A percentile compares a stretch with the other conserved stretches of the same genome.
These are phyloP conservation scores for Trypanosoma theileri DNA, from an alignment of 208 protist species.

Conservation along the genomic window DNA sequence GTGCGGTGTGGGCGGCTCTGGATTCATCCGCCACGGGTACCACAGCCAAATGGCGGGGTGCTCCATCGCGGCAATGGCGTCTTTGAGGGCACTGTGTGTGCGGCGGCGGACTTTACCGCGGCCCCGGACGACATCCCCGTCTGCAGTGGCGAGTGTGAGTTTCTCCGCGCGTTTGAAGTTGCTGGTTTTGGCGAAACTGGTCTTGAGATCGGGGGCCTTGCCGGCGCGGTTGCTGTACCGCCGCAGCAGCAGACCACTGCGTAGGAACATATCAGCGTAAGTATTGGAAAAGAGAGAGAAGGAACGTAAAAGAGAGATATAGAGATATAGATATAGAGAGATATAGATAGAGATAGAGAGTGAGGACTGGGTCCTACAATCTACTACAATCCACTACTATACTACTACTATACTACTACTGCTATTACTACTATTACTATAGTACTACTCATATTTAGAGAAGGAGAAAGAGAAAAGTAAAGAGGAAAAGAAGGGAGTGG, in stretches of 20 bases:
- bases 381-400: no score
- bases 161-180: conserved; percentile 86
- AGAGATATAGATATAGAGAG: no score
- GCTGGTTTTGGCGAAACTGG: conserved; percentile 72
- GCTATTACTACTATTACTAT: no score
- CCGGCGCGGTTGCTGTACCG: conserved; percentile 45
- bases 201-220: conserved; percentile 70
- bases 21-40: conserved; percentile 93
- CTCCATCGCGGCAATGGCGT: conserved; percentile 84
- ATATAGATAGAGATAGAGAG: no score
- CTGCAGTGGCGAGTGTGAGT: conserved; percentile 58
- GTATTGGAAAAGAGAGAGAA: not conserved
- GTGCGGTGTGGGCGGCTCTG: conserved; percentile 85
- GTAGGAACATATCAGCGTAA: conserved; percentile 39
- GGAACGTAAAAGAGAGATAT: no score
- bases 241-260: conserved; percentile 38
- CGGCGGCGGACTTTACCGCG: conserved; percentile 77
- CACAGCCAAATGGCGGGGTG: conserved; percentile 91
- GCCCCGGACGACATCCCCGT: conserved; percentile 84
- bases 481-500: no score
- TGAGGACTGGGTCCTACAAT: no score
- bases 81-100: conserved; percentile 82
- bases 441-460: no score
- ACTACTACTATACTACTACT: no score
- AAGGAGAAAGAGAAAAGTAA: no score